Evolutionary conservation across 1,284 basidiomycete genomes (phyloP).

Genomic region (Fistulina hepatica): DNA sequence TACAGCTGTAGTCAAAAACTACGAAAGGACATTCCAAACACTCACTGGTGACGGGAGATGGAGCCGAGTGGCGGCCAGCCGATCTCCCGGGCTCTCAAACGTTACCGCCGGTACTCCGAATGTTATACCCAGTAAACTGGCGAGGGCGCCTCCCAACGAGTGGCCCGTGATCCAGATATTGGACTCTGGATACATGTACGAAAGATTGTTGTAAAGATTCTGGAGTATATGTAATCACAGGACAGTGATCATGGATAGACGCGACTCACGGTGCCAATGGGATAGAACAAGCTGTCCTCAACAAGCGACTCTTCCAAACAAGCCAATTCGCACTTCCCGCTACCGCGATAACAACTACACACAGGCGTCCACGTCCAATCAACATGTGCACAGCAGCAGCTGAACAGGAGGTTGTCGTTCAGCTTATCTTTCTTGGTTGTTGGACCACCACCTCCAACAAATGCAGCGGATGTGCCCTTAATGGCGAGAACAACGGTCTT

Average conservation of each 20-base stretch:
- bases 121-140: slow-evolving; percentile 79
- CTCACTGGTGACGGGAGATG: slow-evolving; percentile 79
- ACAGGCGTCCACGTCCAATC: slow-evolving; percentile 95
- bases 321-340: slow-evolving; percentile 73
- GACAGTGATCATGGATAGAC: slow-evolving; percentile 1
- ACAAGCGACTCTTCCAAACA: slow-evolving; percentile 77
- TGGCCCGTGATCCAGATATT: slow-evolving; percentile 93
- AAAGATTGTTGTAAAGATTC: slow-evolving; percentile 91
- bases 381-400: slow-evolving; percentile 92
- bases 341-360: slow-evolving; percentile 82
- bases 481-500: slow-evolving; percentile 81
- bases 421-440: slow-evolving; percentile 87
- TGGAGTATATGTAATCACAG: slow-evolving; percentile 21
- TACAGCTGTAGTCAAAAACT: slow-evolving; percentile 4
- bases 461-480: slow-evolving; percentile 84
- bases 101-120: slow-evolving; percentile 89
- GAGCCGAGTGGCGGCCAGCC: slow-evolving; percentile 72
- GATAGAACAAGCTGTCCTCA: slow-evolving; percentile 85
- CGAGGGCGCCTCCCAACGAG: slow-evolving; percentile 76
- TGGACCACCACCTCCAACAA: slow-evolving; percentile 75
- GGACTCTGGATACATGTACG: slow-evolving; percentile 86
- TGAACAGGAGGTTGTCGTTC: slow-evolving; percentile 95
- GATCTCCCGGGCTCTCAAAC: slow-evolving; percentile 90
- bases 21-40: slow-evolving; percentile 5
- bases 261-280: slow-evolving; percentile 60